Conservation (phyloP, 306 rosid genomes). For the Pterocarpus macrocarpus region DNA sequence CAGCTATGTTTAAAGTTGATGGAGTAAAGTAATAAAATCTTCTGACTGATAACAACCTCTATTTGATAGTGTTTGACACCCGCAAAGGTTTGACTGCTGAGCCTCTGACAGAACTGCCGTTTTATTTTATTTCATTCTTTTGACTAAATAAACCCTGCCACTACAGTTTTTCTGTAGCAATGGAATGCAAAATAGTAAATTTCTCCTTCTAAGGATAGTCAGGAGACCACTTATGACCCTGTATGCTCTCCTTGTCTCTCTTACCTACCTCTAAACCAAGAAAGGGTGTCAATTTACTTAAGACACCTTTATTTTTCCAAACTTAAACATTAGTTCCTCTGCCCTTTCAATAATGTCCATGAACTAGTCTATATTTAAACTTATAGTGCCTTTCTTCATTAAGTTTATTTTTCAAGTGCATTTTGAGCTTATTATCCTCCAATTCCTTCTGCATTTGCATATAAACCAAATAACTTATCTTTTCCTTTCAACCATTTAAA, state of each 20-base stretch:
- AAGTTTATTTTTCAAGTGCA: conserved; percentile 21
- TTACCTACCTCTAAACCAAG: neutral
- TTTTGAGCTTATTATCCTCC: neutral
- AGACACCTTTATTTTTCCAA: neutral
- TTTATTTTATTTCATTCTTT: conserved; percentile 1
- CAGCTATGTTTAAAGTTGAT: neutral
- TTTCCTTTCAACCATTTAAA: neutral
- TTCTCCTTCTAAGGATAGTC: no score
- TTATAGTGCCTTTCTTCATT: neutral
- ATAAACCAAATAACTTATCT: neutral
- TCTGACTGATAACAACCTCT: conserved; percentile 17
- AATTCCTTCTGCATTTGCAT: neutral
- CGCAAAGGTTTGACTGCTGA: neutral
- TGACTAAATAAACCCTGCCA: conserved; percentile 24
- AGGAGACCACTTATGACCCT: no score
- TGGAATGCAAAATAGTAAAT: no score
- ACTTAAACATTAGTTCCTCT: neutral
- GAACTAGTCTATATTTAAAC: conserved; percentile 2
- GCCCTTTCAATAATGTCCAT: neutral
- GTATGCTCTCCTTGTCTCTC: neutral
- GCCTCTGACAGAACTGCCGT: neutral
- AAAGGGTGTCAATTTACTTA: neutral
- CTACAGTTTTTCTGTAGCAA: neutral
- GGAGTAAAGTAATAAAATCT: neutral
- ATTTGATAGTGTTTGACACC: conserved; percentile 13